phyloP scores from a whole-genome alignment of 169 alveolate genomes.

The Babesia sp. region DNA sequence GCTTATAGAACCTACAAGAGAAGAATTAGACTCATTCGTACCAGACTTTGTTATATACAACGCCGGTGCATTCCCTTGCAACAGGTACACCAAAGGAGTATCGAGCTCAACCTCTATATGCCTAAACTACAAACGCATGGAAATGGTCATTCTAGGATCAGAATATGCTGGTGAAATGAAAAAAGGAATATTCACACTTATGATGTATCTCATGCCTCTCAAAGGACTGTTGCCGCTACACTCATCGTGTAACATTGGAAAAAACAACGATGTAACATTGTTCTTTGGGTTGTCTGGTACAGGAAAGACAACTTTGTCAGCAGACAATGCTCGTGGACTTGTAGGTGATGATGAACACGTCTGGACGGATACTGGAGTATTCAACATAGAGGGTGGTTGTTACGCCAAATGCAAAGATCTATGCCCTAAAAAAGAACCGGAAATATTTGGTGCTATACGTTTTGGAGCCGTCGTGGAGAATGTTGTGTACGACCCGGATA shows the following conservation, averaged over 20 bases:
- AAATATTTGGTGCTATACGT: conserved; percentile 89
- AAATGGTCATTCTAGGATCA: conserved; percentile 93
- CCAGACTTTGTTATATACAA: conserved; percentile 90
- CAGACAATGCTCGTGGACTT: conserved; percentile 90
- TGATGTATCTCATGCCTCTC: conserved; percentile 91
- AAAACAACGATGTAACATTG: conserved; percentile 89
- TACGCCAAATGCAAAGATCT: conserved; percentile 92
- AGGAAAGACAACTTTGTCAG: conserved; percentile 96
- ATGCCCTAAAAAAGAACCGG: conserved; percentile 92
- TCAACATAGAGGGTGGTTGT: conserved; percentile 98
- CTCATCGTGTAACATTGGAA: conserved; percentile 94
- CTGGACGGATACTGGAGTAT: conserved; percentile 94
- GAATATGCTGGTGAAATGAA: conserved; percentile 98
- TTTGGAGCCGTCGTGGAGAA: conserved; percentile 91
- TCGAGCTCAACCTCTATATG: conserved; percentile 89
- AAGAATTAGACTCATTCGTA: conserved; percentile 81
- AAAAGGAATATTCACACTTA: conserved; percentile 91
- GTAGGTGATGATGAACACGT: conserved; percentile 98
- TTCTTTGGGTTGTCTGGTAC: conserved; percentile 97
- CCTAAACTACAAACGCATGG: conserved; percentile 86
- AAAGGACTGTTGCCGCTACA: conserved; percentile 92
- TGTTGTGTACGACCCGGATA: conserved; percentile 82
- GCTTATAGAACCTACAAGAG: conserved; percentile 88
- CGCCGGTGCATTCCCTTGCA: conserved; percentile 93
- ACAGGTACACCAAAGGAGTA: conserved; percentile 84